Conservation (phyloP, 2,329 filamentous ascomycete genomes). For the Calycina marina region DNA sequence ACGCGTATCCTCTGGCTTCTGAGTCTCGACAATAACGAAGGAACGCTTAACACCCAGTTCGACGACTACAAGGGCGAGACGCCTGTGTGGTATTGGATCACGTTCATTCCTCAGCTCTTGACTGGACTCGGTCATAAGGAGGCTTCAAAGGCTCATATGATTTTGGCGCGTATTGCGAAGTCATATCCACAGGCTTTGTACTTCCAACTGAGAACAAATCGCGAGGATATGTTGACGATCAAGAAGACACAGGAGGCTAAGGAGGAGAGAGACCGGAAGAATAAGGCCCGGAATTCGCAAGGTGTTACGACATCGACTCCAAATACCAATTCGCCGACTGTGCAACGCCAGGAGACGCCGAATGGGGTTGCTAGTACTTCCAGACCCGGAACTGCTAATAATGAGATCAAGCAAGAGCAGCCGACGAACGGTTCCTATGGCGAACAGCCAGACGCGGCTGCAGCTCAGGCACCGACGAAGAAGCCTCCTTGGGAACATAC, state of each 20-base stretch:
- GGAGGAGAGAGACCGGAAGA: slow-evolving; percentile 32
- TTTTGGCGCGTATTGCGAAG: slow-evolving; percentile 88
- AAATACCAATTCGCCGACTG: slow-evolving; percentile 20
- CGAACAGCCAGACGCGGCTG: slow-evolving; percentile 25
- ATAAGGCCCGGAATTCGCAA: slow-evolving; percentile 26
- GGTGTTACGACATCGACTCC: slow-evolving; percentile 9
- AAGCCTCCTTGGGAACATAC: slow-evolving; percentile 93
- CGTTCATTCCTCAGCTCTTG: slow-evolving; percentile 91
- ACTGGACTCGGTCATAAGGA: slow-evolving; percentile 87
- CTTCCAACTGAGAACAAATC: slow-evolving; percentile 83
- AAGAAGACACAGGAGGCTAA: slow-evolving; percentile 77
- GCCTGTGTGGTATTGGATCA: slow-evolving; percentile 99
- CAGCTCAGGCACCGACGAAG: slow-evolving; percentile 23
- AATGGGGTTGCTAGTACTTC: slow-evolving; percentile 19
- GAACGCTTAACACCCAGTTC: slow-evolving; percentile 71
- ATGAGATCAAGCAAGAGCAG: slow-evolving; percentile 25
- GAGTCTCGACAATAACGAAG: slow-evolving; percentile 80
- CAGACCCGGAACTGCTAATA: slow-evolving; percentile 28
- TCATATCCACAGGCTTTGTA: slow-evolving; percentile 91
- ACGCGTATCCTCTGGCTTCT: slow-evolving; percentile 90
- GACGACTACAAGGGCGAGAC: slow-evolving; percentile 96
- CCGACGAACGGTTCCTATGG: slow-evolving; percentile 18
- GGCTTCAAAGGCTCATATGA: slow-evolving; percentile 68
- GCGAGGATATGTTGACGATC: slow-evolving; percentile 85
- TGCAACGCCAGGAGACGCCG: slow-evolving; percentile 16